phyloP scores from a whole-genome alignment of 495 filamentous ascomycete genomes.

The Astrothelium macrocarpum region DNA sequence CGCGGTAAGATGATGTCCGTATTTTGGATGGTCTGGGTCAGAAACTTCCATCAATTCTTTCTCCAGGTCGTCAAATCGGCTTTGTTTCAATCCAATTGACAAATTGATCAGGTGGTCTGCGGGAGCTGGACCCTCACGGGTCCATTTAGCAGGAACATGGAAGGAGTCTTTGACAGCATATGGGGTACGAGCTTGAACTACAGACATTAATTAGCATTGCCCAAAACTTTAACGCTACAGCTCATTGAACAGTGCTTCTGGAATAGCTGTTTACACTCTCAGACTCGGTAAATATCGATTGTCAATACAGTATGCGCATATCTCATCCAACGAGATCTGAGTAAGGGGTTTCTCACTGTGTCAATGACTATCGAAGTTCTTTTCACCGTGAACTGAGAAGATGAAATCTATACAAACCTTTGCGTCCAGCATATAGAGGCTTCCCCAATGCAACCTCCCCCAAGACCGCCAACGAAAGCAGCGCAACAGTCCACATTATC shows the following conservation, averaged over 20 bases:
- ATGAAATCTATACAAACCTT: neutral
- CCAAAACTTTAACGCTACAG: neutral
- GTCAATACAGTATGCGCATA: too few species aligned
- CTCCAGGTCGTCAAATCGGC: constrained; percentile 36
- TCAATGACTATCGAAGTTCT: too few species aligned
- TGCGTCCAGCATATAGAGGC: neutral
- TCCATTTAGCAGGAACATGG: constrained; percentile 41
- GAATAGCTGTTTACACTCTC: too few species aligned
- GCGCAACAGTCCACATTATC: neutral
- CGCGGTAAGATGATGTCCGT: constrained; percentile 34
- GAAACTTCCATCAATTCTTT: constrained; percentile 38
- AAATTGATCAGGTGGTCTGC: constrained; percentile 29
- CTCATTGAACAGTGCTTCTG: too few species aligned
- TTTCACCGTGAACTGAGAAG: neutral
- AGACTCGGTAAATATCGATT: too few species aligned
- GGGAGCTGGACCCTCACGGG: constrained; percentile 36
- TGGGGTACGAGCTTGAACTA: constrained; percentile 17
- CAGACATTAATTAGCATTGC: neutral
- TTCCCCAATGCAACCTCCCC: neutral
- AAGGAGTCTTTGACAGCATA: constrained; percentile 48
- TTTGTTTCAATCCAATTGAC: constrained; percentile 38
- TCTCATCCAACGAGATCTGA: too few species aligned
- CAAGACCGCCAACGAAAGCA: neutral
- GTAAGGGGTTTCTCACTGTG: too few species aligned
- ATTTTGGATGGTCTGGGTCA: constrained; percentile 34